Conservation (phyloP, 805 yeast species). For the Lipomyces sp. region DNA sequence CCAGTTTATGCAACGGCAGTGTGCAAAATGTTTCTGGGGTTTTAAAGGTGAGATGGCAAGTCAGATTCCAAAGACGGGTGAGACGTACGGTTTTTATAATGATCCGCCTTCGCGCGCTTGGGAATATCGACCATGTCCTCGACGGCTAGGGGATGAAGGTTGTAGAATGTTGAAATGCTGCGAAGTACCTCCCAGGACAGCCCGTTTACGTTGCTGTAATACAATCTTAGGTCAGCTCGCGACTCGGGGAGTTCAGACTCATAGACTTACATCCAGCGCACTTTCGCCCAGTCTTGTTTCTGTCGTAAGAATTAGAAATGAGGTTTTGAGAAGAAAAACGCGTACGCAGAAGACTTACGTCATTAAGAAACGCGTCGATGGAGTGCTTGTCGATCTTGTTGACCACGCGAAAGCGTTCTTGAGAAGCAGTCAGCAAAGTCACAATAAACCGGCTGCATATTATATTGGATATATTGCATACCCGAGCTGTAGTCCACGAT, state of each 20-base stretch:
- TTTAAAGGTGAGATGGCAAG: no score
- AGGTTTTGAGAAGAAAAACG: no score
- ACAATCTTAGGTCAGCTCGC: conserved; percentile 49
- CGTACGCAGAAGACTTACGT: no score
- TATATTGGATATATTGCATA: background rate
- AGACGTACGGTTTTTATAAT: conserved; percentile 43
- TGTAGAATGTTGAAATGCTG: conserved; percentile 44
- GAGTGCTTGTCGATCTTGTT: conserved; percentile 42
- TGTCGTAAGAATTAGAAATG: no score
- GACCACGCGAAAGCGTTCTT: conserved; percentile 44
- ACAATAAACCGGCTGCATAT: no score
- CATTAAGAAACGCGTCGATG: conserved; percentile 19
- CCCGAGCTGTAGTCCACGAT: conserved; percentile 50
- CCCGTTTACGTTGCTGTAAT: conserved; percentile 60
- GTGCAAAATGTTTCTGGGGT: conserved; percentile 45
- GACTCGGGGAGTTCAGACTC: no score
- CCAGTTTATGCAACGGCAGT: conserved; percentile 50
- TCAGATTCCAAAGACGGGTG: background rate
- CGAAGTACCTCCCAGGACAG: conserved; percentile 60
- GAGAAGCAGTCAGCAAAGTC: background rate
- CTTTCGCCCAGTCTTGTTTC: conserved; percentile 24
- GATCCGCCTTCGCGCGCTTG: conserved; percentile 56
- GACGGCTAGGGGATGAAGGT: conserved; percentile 53
- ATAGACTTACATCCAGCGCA: conserved; percentile 36
- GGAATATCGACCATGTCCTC: conserved; percentile 65